Evolutionary conservation across 441 rosid genomes (phyloP), one percentile per base, ranked within the genome.

Genomic region (Croton laevigatus): DNA sequence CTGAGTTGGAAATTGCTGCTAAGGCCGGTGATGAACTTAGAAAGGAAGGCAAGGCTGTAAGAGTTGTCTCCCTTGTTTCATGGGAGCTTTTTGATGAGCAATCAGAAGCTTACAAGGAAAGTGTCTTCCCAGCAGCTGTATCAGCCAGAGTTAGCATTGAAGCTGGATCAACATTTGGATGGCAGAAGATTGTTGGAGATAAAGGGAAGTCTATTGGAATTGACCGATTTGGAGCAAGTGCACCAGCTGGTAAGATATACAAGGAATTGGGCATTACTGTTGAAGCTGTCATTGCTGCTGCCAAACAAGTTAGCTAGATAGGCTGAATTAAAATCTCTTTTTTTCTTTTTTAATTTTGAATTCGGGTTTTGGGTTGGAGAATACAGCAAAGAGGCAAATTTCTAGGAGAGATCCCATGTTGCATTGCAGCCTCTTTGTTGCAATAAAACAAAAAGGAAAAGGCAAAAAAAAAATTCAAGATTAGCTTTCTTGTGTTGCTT

Each of bases 71-170:
- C 9, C 45, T 92, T 9, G 90, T 92, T 71, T 84, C 95, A 45
- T 90, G 98, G 98, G 98, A 93, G 77, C 89, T 93, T 14, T 90
- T 86, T 57, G 85, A 88, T 3, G 89, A 89, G 48, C 97, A 93
- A 60, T 80, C 92, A 13, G 88, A 73, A 76, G 85, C 82, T 44
- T 90, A 93, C 84, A 93, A 89, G 84, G 98, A 93, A 79, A 88
- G 93, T 59, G 95, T 93, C 32, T 72, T 93, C 65, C 98, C 98
- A 14, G 71, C 83, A 37, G 72, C 81, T 16, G 94, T 93, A n/a
- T 66, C 91, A 4, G 91, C 91, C 17, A 83, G 97, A 71, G 93
- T 93, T 19, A 90, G 98, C 76, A 89, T 93, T 49, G 97, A 93
- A 71, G 97, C 98, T 17, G 98, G 88, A 60, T 77, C 95, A 19